phyloP scores from a whole-genome alignment of 2,329 filamentous ascomycete genomes.

The Penicillium sp. region DNA sequence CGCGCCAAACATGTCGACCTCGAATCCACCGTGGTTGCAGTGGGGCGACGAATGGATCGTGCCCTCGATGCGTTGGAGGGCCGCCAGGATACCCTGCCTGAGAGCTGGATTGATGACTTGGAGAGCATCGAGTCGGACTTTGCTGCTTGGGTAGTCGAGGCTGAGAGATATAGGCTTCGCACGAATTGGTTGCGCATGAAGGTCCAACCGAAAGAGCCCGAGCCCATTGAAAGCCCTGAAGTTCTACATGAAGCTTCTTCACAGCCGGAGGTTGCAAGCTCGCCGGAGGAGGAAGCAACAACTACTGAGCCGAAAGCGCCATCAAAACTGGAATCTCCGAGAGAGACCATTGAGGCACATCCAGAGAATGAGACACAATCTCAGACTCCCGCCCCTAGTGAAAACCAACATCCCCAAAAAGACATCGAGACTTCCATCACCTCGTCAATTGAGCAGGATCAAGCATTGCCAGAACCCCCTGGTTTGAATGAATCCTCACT shows the following conservation, averaged over 20 bases:
- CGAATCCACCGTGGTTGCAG: slow-evolving; percentile 69
- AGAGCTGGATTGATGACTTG: slow-evolving; percentile 85
- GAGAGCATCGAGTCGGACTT: slow-evolving; percentile 80
- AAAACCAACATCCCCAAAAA: background rate
- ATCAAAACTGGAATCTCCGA: slow-evolving; percentile 8
- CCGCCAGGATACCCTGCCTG: slow-evolving; percentile 79
- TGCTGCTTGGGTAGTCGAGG: slow-evolving; percentile 78
- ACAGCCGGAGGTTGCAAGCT: background rate
- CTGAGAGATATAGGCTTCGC: slow-evolving; percentile 74
- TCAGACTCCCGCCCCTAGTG: background rate
- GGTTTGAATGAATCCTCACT: background rate
- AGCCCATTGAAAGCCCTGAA: background rate
- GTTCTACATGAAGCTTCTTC: background rate
- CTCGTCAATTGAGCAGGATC: slow-evolving; percentile 1
- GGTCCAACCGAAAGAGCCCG: slow-evolving; percentile 12
- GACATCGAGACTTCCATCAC: background rate
- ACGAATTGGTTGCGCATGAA: slow-evolving; percentile 58
- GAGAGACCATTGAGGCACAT: slow-evolving; percentile 36
- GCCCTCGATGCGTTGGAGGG: slow-evolving; percentile 90
- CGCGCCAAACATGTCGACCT: slow-evolving; percentile 60
- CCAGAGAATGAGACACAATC: background rate
- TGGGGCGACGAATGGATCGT: slow-evolving; percentile 77
- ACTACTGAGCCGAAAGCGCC: background rate
- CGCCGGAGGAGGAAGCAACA: background rate
- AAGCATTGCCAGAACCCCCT: background rate